phyloP scores from a whole-genome alignment of 2,329 filamentous ascomycete genomes.

The Phaeoacremonium minimum region DNA sequence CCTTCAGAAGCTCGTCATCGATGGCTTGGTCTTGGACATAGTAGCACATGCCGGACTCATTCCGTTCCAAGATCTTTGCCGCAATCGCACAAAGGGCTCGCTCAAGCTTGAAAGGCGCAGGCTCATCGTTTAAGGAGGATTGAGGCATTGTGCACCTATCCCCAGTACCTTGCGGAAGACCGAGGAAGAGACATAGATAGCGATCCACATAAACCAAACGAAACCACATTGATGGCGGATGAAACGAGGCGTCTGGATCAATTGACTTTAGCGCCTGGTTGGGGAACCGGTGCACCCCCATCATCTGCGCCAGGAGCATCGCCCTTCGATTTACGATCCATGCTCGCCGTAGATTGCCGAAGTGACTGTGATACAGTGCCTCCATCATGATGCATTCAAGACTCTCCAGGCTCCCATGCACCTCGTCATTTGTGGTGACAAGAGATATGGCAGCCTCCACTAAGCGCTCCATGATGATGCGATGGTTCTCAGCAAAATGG shows the following conservation, averaged over 20 bases:
- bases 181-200: slow-evolving; percentile 45
- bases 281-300: slow-evolving; percentile 37
- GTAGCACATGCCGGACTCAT: slow-evolving; percentile 19
- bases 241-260: slow-evolving; percentile 25
- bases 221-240: slow-evolving; percentile 37
- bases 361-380: slow-evolving; percentile 41
- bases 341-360: slow-evolving; percentile 47
- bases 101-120: slow-evolving; percentile 36
- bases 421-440: not conserved
- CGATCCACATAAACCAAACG: slow-evolving; percentile 45
- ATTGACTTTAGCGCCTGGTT: slow-evolving; percentile 29
- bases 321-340: slow-evolving; percentile 49
- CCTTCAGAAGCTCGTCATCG: slow-evolving; percentile 41
- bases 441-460: not conserved
- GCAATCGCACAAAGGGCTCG: slow-evolving; percentile 36
- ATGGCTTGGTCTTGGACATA: slow-evolving; percentile 17
- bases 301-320: slow-evolving; percentile 44
- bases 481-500: not conserved
- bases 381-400: not conserved
- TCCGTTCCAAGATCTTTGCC: slow-evolving; percentile 42
- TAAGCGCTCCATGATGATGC: not conserved
- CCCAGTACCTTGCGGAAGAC: slow-evolving; percentile 37
- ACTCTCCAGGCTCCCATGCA: not conserved
- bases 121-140: slow-evolving; percentile 20
- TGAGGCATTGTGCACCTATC: slow-evolving; percentile 31